Evolutionary conservation across 805 yeast genomes (phyloP), one percentile per base, ranked within the genome.

Genomic region (Lipomyces oligophaga): DNA sequence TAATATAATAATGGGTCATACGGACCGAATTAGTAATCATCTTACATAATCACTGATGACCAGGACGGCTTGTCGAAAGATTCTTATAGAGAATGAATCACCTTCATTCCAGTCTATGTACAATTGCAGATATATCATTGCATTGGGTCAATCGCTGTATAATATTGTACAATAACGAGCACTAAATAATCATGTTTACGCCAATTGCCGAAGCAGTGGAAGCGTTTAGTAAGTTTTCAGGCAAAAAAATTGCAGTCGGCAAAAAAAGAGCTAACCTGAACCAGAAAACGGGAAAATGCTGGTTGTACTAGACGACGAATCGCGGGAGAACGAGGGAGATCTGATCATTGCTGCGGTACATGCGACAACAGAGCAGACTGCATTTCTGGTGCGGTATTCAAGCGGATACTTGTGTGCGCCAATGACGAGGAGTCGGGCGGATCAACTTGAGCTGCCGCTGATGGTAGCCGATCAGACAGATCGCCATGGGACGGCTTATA

Each of bases 311-410:
- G 99, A 93, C 66, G 96, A 93, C 63, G 97, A 87, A 66, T 77
- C 77, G 62, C 80, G 99, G 59, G 99, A 93, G 67, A 93, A 93
- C 66, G 99, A 93, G 69, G 99, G 98, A 43, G 99, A 93, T 64
- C 73, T 93, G 61, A 87, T 93, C 58, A 81, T 85, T 39, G 94
- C 97, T n/a, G 99, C 96, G 31, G 79, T 83, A 56, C 72, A 72
- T 43, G 73, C 81, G 57, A 84, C 95, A 33, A 79, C 84, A 36
- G 81, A 81, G 61, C 79, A 88, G 57, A 87, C 93, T 96, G 98
- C 97, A 1, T 93, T 93, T 60, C 69, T 93, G 53, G 95, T 93
- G 37, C 81, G 90, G 57, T 66, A 70, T 51, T 68, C 74, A n/a
- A 51, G 59, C 5, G 99, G 99, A 3, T 90, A 84, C 65, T 87